phyloP scores from a whole-genome alignment of 2,329 filamentous ascomycete genomes.

The Neocatenulostroma microsporum region DNA sequence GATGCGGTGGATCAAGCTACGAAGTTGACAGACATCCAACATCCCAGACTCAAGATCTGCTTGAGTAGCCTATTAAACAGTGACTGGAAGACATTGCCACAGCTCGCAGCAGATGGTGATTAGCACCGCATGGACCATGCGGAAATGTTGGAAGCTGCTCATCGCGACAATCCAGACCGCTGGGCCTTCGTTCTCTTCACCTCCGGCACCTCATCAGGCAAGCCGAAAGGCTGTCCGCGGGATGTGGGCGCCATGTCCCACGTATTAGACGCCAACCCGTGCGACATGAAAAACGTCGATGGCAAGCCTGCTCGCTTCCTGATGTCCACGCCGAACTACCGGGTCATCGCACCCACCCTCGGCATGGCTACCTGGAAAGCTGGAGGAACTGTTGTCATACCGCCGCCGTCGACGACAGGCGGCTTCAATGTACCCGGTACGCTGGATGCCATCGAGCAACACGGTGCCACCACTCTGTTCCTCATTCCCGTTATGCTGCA shows the following conservation, averaged over 20 bases:
- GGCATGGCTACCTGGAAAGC: constrained; percentile 9
- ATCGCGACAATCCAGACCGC: too few species aligned
- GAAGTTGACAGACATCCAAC: too few species aligned
- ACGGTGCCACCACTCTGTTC: constrained; percentile 10
- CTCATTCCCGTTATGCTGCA: constrained; percentile 14
- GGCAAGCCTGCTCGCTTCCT: not conserved
- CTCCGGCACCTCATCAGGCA: constrained; percentile 4
- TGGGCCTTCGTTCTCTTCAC: too few species aligned
- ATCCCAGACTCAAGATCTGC: too few species aligned
- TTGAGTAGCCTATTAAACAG: too few species aligned
- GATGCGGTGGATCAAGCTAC: too few species aligned
- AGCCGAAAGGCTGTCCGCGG: constrained; percentile 3
- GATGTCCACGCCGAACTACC: constrained; percentile 11
- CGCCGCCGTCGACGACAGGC: constrained; percentile 5
- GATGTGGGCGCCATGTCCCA: not conserved
- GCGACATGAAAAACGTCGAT: not conserved
- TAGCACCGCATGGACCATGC: too few species aligned
- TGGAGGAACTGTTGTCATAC: constrained; percentile 14
- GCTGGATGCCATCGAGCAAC: constrained; percentile 11
- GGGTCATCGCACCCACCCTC: constrained; percentile 12
- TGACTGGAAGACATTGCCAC: too few species aligned
- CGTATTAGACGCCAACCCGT: not conserved
- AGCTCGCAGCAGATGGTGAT: too few species aligned
- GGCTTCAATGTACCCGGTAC: constrained; percentile 5
- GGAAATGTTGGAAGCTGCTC: too few species aligned